Percentiles rank a stretch among this genome's conserved stretches.
These are phyloP conservation scores for Aspergillus sp. DNA, from an alignment of 2,329 filamentous ascomycete species.

Conservation along the genomic window DNA sequence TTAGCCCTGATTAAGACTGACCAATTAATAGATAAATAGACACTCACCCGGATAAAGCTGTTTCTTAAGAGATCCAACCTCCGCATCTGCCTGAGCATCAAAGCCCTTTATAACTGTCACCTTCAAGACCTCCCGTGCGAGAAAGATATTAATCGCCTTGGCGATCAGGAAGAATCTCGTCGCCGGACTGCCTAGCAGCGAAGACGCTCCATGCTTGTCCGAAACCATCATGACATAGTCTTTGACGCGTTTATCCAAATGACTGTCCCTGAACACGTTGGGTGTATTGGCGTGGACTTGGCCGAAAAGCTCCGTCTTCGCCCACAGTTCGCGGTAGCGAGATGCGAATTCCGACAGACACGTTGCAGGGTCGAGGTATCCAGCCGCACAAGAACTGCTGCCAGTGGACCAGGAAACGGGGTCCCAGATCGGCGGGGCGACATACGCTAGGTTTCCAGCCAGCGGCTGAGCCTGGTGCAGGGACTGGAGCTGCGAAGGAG, in stretches of 20 bases:
- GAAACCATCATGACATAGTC: constrained; percentile 15
- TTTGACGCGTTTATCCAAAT: constrained; percentile 9
- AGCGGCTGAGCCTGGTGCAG: not conserved
- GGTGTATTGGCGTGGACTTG: constrained; percentile 10
- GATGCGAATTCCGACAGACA: constrained; percentile 5
- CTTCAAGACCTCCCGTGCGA: constrained; percentile 16
- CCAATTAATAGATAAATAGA: not conserved
- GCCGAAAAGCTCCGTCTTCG: constrained; percentile 10
- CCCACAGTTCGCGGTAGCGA: constrained; percentile 11
- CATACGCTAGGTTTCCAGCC: not conserved
- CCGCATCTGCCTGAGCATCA: constrained; percentile 12
- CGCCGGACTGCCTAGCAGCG: constrained; percentile 14
- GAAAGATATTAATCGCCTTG: constrained; percentile 22
- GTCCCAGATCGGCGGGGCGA: not conserved
- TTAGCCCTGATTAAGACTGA: not conserved
- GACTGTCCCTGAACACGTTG: constrained; percentile 9
- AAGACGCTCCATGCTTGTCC: constrained; percentile 6
- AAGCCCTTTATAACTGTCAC: constrained; percentile 18
- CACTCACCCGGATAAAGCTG: constrained; percentile 14
- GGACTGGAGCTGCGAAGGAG: too few species aligned
- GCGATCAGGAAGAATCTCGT: constrained; percentile 18
- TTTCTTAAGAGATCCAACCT: constrained; percentile 14
- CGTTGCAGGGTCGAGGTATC: constrained; percentile 2
- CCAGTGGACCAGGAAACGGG: not conserved
- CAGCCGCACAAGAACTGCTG: not conserved